phyloP scores from a whole-genome alignment of 139 green algal species.

The Nannochloris sp. region DNA sequence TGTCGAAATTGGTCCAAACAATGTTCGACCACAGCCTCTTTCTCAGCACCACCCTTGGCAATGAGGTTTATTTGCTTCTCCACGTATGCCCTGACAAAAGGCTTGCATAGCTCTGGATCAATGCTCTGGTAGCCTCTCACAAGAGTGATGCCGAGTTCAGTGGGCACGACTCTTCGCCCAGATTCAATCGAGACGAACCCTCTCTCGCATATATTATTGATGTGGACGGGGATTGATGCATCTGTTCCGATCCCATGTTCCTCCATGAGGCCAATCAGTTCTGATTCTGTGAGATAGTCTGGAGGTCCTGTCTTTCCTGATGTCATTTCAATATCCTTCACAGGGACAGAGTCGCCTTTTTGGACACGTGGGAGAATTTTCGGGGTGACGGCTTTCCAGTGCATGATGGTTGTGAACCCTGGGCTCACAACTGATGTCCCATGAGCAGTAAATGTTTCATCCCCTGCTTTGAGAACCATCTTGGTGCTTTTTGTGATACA shows the following conservation, averaged over 20 bases:
- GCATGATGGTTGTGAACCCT: slow-evolving; percentile 76
- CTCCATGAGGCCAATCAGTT: slow-evolving; percentile 84
- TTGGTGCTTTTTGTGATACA: slow-evolving; percentile 42
- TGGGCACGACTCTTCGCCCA: slow-evolving; percentile 65
- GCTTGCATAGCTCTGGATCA: slow-evolving; percentile 67
- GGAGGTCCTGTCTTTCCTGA: slow-evolving; percentile 53
- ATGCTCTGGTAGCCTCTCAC: slow-evolving; percentile 28
- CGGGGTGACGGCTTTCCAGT: slow-evolving; percentile 51
- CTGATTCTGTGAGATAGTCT: slow-evolving; percentile 73
- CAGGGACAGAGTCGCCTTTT: slow-evolving; percentile 40
- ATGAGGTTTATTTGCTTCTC: slow-evolving; percentile 83
- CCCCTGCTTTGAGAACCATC: slow-evolving; percentile 34
- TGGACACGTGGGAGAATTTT: slow-evolving; percentile 52
- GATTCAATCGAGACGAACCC: slow-evolving; percentile 64
- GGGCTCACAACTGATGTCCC: slow-evolving; percentile 31
- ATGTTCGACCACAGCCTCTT: slow-evolving; percentile 60
- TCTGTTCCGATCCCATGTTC: slow-evolving; percentile 70
- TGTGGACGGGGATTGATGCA: slow-evolving; percentile 67
- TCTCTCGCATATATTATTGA: slow-evolving; percentile 79
- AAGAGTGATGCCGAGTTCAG: slow-evolving; percentile 76
- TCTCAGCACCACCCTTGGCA: slow-evolving; percentile 54
- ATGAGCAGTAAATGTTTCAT: slow-evolving; percentile 56
- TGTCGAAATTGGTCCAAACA: slow-evolving; percentile 53
- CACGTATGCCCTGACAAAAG: slow-evolving; percentile 64
- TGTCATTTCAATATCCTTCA: slow-evolving; percentile 54